Percentiles rank a stretch among this genome's conserved stretches.
These are phyloP conservation scores for Cyberlindnera maritima DNA, from an alignment of 805 yeast species.

Conservation along the genomic window DNA sequence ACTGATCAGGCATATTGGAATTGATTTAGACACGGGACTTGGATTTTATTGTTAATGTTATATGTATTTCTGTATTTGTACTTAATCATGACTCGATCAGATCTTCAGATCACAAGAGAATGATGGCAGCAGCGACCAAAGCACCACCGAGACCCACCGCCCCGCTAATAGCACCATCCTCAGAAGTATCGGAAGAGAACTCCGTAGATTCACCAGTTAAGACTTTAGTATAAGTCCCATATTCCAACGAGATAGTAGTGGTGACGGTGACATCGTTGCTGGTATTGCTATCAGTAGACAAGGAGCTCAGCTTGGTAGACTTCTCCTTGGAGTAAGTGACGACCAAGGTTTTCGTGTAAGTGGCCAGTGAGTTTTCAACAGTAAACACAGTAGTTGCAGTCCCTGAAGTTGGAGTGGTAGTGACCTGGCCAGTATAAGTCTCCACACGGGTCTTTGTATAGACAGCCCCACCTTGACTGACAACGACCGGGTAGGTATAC, in stretches of 20 bases:
- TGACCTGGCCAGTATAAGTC: constrained; percentile 3
- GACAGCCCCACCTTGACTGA: not conserved
- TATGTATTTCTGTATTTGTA: too few relatives aligned
- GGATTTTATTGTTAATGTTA: too few relatives aligned
- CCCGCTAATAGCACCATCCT: not conserved
- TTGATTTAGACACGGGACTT: too few relatives aligned
- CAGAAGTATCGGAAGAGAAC: not conserved
- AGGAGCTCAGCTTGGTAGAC: not conserved
- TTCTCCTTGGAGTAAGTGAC: constrained; percentile 1
- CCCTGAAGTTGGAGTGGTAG: constrained; percentile 4
- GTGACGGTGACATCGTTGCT: not conserved
- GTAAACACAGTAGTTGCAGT: constrained; percentile 5
- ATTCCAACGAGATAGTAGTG: not conserved
- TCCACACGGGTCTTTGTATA: constrained; percentile 2
- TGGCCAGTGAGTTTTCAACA: not conserved
- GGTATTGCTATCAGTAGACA: not conserved
- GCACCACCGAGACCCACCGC: not conserved
- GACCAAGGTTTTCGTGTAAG: constrained; percentile 4
- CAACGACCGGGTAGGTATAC: not conserved
- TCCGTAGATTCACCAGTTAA: not conserved
- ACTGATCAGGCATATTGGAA: not conserved
- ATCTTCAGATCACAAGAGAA: not conserved
- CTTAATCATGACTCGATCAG: too few relatives aligned
- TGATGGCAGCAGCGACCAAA: not conserved
- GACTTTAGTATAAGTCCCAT: constrained; percentile 1